phyloP scores from a whole-genome alignment of 2,329 filamentous ascomycete genomes.

The Talaromyces marneffei region DNA sequence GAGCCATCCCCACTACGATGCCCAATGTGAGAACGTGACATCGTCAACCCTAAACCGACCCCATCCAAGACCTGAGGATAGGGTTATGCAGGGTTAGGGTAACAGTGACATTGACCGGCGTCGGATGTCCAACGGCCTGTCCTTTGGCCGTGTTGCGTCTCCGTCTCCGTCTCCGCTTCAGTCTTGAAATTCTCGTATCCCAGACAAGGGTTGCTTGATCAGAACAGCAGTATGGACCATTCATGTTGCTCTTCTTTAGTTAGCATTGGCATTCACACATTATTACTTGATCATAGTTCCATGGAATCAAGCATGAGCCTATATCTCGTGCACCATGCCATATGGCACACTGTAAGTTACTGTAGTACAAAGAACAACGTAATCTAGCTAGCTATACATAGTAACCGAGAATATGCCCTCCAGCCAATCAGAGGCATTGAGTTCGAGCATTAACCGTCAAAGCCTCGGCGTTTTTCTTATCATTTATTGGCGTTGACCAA shows the following conservation, averaged over 20 bases:
- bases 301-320: too few species aligned
- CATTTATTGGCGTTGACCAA: background rate
- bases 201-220: too few species aligned
- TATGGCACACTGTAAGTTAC: background rate
- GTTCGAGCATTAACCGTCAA: conserved; percentile 1
- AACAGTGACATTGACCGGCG: background rate
- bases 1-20: background rate
- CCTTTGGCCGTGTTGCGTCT: background rate
- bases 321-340: background rate
- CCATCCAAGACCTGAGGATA: background rate
- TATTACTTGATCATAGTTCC: background rate
- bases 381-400: background rate
- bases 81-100: background rate
- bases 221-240: too few species aligned
- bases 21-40: background rate
- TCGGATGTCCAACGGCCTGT: background rate
- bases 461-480: conserved; percentile 1
- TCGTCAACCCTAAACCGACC: background rate
- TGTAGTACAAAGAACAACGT: background rate
- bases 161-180: background rate
- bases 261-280: background rate
- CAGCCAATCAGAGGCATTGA: background rate
- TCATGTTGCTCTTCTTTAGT: background rate
- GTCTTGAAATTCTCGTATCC: background rate
- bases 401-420: background rate